Percentiles rank a stretch among this genome's conserved stretches.
These are phyloP conservation scores for Candida insectalens DNA, from an alignment of 805 yeast species.

Conservation along the genomic window DNA sequence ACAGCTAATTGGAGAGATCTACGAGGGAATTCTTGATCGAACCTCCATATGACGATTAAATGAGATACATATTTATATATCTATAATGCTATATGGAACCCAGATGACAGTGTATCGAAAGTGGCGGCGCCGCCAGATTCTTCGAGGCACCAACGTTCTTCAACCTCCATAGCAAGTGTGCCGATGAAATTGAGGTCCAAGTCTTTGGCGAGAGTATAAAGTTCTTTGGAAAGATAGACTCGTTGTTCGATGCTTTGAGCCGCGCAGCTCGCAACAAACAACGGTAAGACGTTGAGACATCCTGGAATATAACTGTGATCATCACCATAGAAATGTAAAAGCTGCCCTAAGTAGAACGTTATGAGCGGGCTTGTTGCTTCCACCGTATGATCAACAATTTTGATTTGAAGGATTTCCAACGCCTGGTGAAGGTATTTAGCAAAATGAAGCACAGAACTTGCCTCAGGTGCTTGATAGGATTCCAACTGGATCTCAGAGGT, in stretches of 20 bases:
- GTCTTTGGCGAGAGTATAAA: constrained; percentile 10
- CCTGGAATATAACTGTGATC: constrained; percentile 3
- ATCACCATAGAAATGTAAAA: constrained; percentile 9
- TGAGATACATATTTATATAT: neutral
- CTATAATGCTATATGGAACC: neutral
- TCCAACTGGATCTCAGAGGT: constrained; percentile 21
- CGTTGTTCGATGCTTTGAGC: constrained; percentile 14
- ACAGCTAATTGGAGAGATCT: constrained; percentile 23
- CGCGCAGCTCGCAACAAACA: constrained; percentile 22
- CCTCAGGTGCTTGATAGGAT: constrained; percentile 1
- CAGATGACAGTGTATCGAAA: constrained; percentile 8
- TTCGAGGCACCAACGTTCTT: constrained; percentile 21
- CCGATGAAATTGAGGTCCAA: constrained; percentile 8
- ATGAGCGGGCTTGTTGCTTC: constrained; percentile 14
- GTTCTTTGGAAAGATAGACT: constrained; percentile 19
- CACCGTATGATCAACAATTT: constrained; percentile 12
- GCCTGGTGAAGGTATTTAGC: constrained; percentile 18
- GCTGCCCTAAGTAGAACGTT: constrained; percentile 18
- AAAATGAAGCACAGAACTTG: constrained; percentile 5
- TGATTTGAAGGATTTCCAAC: constrained; percentile 18
- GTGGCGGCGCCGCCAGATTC: constrained; percentile 9
- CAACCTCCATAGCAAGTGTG: constrained; percentile 13
- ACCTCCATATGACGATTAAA: constrained; percentile 19
- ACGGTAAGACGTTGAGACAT: constrained; percentile 11
- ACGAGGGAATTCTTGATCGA: constrained; percentile 26